Base-by-base conservation (phyloP, 1,284 basidiomycete genomes). In the Cutaneotrichosporon dermatis region DNA sequence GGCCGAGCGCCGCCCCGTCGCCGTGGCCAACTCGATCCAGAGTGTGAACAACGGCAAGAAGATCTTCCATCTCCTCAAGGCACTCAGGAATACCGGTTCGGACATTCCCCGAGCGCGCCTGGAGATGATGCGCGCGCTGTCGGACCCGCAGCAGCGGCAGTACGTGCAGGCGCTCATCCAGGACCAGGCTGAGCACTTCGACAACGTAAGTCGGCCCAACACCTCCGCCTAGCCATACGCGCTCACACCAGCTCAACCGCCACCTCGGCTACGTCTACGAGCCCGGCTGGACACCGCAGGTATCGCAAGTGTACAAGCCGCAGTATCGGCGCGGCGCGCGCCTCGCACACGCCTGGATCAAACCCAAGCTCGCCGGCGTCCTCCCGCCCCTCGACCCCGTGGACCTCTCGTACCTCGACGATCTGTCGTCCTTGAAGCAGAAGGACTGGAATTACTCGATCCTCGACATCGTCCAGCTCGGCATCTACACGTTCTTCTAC, bases 231-330 rank as follows among this genome's bases (percentile, higher is more conserved):
- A 25, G 25, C 25, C 12, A 36, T 16, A 7, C 33, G 3, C 45
- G 11, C 34, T 50, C 12, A 42, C 49, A 9, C 0, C 46, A 67
- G 66, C 44, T 64, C 36, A 66, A 60, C 40, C 62, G 64, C n/a
- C 65, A 69, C 51, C 51, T 69, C 25, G 67, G 67, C 6, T 69
- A 66, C 58, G 61, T 67, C 16, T 69, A 69, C 35, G 66, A 69
- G 52, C 25, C 52, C 4, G 54, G 46, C 5, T 63, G 60, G 55
- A 44, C 48, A 15, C 62, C 63, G 2, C 42, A 43, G 39, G 52
- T 49, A n/a, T 52, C 56, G 8, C 56, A 53, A 35, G 57, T 55
- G 9, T 68, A 60, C 54, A 45, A 48, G 9, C 67, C 67, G 2
- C 52, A 59, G 4, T 68, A 58, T 52, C 51, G 60, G 6, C 56